Evolutionary conservation across 2,329 filamentous ascomycete species (phyloP), one percentile per base, ranked within the genome.

Genomic region (Pseudocercospora fijiensis): DNA sequence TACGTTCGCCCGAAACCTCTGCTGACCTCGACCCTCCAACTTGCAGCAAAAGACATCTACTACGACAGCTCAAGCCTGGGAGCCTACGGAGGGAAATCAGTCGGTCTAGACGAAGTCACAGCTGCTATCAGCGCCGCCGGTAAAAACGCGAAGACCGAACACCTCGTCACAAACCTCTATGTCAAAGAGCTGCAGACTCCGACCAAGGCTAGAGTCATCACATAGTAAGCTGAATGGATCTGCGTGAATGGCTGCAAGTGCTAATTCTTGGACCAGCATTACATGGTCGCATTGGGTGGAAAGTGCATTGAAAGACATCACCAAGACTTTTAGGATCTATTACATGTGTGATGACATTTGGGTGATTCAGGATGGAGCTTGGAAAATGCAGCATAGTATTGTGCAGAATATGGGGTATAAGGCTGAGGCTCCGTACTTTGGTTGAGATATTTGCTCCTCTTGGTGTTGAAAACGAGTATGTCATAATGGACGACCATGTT

Each of bases 291-390:
- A 61, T 10, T 68, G 64, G 64, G 55, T 63, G n/a, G 41, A 60
- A 20, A 28, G 27, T 6, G 64, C 60, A 22, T 58, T 65, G 3
- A 26, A 65, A 5, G 62, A 68, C 20, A 66, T 62, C 13, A 57
- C 30, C 9, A 66, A 68, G 60, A 68, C 64, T 0, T 68, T 57
- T 24, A 20, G 66, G 16, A 63, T 68, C 16, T 64, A 60, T 16
- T 68, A 68, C 26, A 55, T 49, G 22, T 68, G 66, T 18, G 64
- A 68, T n/a, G 66, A 68, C 22, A 65, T 68, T 26, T 68, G 64
- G 66, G 64, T 68, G 10, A 55, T 61, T n/a, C 47, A 67, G 30
- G 62, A 62, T 9, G 41, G 55, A 9, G 61, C 53, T 11, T 68
- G 66, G 66, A 68, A 68, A 37, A 62, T 68, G 62, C 52, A 65